Percentiles rank a stretch among this genome's conserved stretches.
These are phyloP conservation scores for Taphrina confusa DNA, from an alignment of 1,139 yeast genomes.

Conservation along the genomic window DNA sequence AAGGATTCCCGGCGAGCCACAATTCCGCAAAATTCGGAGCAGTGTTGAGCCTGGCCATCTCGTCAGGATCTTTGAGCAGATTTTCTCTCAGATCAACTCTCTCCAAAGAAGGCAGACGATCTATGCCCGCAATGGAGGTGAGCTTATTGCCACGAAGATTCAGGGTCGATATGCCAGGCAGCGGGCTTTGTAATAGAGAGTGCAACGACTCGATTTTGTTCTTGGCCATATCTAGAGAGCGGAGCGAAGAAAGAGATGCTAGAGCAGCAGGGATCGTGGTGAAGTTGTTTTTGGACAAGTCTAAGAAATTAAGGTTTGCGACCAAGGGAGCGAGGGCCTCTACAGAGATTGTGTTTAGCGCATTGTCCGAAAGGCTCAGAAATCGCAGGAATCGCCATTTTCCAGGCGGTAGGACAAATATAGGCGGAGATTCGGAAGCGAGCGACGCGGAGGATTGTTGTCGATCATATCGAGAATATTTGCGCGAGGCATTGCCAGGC, in stretches of 20 bases:
- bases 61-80: slow-evolving; percentile 48
- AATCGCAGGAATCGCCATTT: slow-evolving; percentile 62
- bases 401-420: slow-evolving; percentile 46
- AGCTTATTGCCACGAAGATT: slow-evolving; percentile 60
- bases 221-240: slow-evolving; percentile 60
- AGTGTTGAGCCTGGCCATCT: slow-evolving; percentile 45
- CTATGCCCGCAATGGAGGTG: slow-evolving; percentile 54
- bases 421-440: slow-evolving; percentile 12
- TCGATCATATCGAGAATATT: slow-evolving; percentile 4
- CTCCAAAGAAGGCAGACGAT: slow-evolving; percentile 53
- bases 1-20: slow-evolving; percentile 43
- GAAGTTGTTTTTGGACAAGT: slow-evolving; percentile 58
- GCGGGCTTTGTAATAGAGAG: slow-evolving; percentile 41
- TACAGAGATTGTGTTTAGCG: slow-evolving; percentile 53
- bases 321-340: slow-evolving; percentile 55
- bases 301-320: slow-evolving; percentile 56
- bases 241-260: slow-evolving; percentile 53
- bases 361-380: slow-evolving; percentile 59
- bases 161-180: slow-evolving; percentile 54
- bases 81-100: slow-evolving; percentile 63
- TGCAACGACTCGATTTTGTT: slow-evolving; percentile 52
- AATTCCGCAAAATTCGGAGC: slow-evolving; percentile 40
- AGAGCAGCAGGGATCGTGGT: slow-evolving; percentile 58
- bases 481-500: neutral
- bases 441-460: slow-evolving; percentile 13